A percentile compares a stretch with the other conserved stretches of the same genome.
Conservation (phyloP, 768 basidiomycete genomes). For the Cystoderma amianthinum region DNA sequence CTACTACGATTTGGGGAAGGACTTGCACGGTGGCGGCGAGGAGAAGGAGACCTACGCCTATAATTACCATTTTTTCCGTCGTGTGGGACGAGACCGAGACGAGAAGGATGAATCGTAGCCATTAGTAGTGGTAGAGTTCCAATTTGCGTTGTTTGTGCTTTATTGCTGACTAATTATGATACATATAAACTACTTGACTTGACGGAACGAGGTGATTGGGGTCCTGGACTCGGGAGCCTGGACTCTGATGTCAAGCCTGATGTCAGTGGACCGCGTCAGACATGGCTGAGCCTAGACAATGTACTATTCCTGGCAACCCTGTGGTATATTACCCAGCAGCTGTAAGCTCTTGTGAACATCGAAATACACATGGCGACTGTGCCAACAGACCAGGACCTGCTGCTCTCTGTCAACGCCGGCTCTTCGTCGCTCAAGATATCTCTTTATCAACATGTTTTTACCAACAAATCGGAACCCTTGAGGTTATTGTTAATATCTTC, state of each 20-base stretch:
- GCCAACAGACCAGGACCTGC: constrained; percentile 19
- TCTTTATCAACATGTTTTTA: constrained; percentile 37
- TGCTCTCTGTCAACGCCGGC: constrained; percentile 74
- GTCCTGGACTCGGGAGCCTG: too few relatives aligned
- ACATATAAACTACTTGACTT: too few relatives aligned
- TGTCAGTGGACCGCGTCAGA: too few relatives aligned
- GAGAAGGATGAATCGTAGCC: constrained; percentile 73
- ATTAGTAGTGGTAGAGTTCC: constrained; percentile 26
- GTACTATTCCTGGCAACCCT: too few relatives aligned
- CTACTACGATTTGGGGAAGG: constrained; percentile 16
- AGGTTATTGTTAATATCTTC: constrained; percentile 42
- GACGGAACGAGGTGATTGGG: too few relatives aligned
- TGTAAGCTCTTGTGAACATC: too few relatives aligned
- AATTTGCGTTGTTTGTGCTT: too few relatives aligned
- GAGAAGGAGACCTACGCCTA: constrained; percentile 40
- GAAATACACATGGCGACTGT: constrained; percentile 1
- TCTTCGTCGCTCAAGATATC: constrained; percentile 85
- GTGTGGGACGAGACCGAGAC: constrained; percentile 58
- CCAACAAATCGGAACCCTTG: constrained; percentile 17
- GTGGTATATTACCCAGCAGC: too few relatives aligned
- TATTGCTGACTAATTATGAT: too few relatives aligned
- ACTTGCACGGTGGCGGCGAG: constrained; percentile 23
- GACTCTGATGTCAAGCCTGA: too few relatives aligned
- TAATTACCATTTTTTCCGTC: constrained; percentile 14
- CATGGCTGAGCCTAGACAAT: too few relatives aligned